Base-by-base conservation (phyloP, 108 stramenopile species). In the Discostella stelligeroides region DNA sequence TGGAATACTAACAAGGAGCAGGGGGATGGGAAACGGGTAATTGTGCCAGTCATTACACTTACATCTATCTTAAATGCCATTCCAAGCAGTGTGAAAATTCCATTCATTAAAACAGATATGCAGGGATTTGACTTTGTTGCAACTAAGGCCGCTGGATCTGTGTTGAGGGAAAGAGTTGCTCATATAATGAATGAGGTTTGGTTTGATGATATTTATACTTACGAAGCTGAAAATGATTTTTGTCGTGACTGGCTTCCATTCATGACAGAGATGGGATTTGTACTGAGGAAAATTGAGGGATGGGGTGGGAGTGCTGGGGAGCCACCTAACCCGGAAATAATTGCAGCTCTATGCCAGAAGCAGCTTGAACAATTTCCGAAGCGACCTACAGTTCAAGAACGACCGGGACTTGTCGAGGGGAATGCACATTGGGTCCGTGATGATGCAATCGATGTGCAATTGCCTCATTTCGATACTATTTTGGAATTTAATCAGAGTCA, bases 61-160 rank as follows among this genome's bases (percentile, higher is more conserved):
- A 18, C 29, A n/a, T 20, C 37, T 1, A 18, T 70, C 42, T 46
- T 70, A 17, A 60, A 60, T 37, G 37, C 59, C 1, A 60, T 60
- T 38, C 59, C 59, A 41, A 60, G 17, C 17, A 40, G 7, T 7
- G 27, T 59, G 57, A 70, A 39, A n/a, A 25, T 60, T 4, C 14
- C 43, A 43, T 70, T 47, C 23, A 4, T 70, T 4, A 60, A 59
- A 41, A 70, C 68, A 18, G 68, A 70, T 43, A 60, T 70, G 34
- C 68, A 70, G 59, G 68, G 68, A 14, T 48, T 42, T 41, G 68
- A 70, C 34, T 70, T 60, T 45, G 42, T 34, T 42, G 38, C 59
- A 14, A 48, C 41, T 14, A 40, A 20, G 43, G 18, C 14, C 10
- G 68, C 28, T 4, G 42, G 37, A 45, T 10, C 30, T 9, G 17